A percentile compares a stretch with the other conserved stretches of the same genome.
phyloP scores from a whole-genome alignment of 208 protist genomes.

The Tetramitus jugosus region DNA sequence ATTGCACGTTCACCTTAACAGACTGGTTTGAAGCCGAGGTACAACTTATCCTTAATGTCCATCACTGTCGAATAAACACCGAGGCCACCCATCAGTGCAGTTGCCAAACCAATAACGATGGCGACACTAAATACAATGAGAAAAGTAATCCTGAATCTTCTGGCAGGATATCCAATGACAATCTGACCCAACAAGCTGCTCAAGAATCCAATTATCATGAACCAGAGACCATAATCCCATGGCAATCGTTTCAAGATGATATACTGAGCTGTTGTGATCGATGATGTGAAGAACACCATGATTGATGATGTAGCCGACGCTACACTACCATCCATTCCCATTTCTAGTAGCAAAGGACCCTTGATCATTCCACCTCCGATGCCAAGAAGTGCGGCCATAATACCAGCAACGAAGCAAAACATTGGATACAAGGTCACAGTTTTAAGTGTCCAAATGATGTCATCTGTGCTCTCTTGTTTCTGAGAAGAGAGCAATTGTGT shows the following conservation, averaged over 20 bases:
- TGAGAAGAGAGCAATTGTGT: neutral
- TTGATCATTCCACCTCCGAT: slow-evolving; percentile 24
- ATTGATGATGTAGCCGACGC: neutral
- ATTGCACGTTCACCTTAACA: too few species aligned
- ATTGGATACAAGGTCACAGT: neutral
- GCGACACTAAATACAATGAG: slow-evolving; percentile 14
- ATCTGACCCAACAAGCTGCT: neutral
- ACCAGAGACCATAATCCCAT: slow-evolving; percentile 22
- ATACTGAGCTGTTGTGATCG: slow-evolving; percentile 11
- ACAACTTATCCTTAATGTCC: neutral
- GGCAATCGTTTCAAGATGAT: neutral
- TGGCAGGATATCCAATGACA: neutral
- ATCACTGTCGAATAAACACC: neutral
- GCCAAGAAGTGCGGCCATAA: slow-evolving; percentile 4
- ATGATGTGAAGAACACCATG: slow-evolving; percentile 22
- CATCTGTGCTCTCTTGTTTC: neutral
- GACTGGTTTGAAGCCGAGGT: neutral
- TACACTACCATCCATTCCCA: neutral
- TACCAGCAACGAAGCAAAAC: neutral
- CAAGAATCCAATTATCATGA: neutral
- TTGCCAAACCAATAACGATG: neutral
- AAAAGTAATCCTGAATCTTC: neutral
- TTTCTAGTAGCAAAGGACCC: neutral
- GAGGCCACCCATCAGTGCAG: neutral
- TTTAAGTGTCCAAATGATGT: neutral